These are phyloP conservation scores for Cladophialophora bantiana DNA, from an alignment of 2,329 filamentous ascomycete genomes.

Conservation along the genomic window DNA sequence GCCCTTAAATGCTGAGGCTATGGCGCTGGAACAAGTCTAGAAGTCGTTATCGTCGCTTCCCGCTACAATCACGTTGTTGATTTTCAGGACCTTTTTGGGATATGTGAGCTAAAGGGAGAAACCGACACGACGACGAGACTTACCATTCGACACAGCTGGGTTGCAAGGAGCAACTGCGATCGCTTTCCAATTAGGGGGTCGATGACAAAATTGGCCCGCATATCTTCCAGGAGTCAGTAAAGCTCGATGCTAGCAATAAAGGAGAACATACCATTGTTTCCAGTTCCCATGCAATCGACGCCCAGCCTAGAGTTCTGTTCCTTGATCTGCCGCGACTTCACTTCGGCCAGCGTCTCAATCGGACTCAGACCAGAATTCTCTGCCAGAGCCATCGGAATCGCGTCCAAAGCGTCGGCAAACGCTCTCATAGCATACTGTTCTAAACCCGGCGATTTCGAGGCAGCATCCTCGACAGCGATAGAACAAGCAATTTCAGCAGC, in stretches of 20 bases:
- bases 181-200: constrained; percentile 98
- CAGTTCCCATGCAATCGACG: constrained; percentile 96
- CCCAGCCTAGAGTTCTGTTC: constrained; percentile 79
- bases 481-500: constrained; percentile 97
- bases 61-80: constrained; percentile 93
- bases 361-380: constrained; percentile 97
- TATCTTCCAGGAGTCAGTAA: constrained; percentile 64
- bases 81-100: constrained; percentile 67
- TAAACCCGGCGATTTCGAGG: constrained; percentile 92
- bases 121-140: constrained; percentile 4
- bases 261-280: constrained; percentile 73
- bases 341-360: constrained; percentile 90
- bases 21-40: constrained; percentile 49
- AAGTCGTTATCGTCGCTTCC: constrained; percentile 88
- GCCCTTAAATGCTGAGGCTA: constrained; percentile 21
- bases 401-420: constrained; percentile 92
- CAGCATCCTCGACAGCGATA: constrained; percentile 92
- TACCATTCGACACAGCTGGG: constrained; percentile 94
- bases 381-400: constrained; percentile 91
- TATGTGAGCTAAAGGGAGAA: constrained; percentile 11
- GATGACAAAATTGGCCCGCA: constrained; percentile 98
- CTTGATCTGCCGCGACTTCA: constrained; percentile 97
- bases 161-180: constrained; percentile 94
- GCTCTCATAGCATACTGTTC: constrained; percentile 99
- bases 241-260: constrained; percentile 17